Evolutionary conservation across 1,139 yeast genomes (phyloP).

Genomic region (Diutina sp.): DNA sequence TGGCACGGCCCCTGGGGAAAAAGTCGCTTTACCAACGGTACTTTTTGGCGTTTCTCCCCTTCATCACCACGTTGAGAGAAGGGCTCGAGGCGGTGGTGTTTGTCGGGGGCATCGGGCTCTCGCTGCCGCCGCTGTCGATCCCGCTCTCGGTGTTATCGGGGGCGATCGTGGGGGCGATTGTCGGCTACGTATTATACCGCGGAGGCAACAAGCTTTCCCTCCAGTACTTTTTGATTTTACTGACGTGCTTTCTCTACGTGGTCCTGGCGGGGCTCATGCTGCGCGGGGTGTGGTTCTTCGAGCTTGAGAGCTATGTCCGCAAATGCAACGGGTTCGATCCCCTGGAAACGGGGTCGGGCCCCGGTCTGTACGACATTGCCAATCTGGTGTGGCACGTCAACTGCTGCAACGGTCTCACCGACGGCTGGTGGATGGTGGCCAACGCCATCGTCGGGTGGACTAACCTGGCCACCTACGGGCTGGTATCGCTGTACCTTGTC

Average conservation of each 20-base stretch:
- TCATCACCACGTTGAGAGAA: conserved; percentile 32
- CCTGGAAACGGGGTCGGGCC: conserved; percentile 9
- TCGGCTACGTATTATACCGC: conserved; percentile 8
- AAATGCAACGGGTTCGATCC: conserved; percentile 9
- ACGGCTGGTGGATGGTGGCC: conserved; percentile 12
- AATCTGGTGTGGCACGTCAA: conserved; percentile 10
- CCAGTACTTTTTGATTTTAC: conserved; percentile 9
- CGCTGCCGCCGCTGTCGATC: conserved; percentile 8
- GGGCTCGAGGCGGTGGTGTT: conserved; percentile 38
- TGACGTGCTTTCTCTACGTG: conserved; percentile 9
- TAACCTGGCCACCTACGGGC: conserved; percentile 87
- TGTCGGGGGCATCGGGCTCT: conserved; percentile 31
- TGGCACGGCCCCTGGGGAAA: not conserved
- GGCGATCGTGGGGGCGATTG: conserved; percentile 7
- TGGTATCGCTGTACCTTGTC: conserved; percentile 60
- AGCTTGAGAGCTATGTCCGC: conserved; percentile 8
- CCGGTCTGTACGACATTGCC: conserved; percentile 9
- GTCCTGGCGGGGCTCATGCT: conserved; percentile 10
- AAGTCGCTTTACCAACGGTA: conserved; percentile 4
- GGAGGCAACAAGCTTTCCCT: conserved; percentile 10
- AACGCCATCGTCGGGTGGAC: conserved; percentile 75
- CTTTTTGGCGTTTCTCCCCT: conserved; percentile 16
- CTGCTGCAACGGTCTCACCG: conserved; percentile 10
- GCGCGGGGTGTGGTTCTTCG: conserved; percentile 10
- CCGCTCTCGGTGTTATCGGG: conserved; percentile 8